Evolutionary conservation across 352 stramenopile genomes (phyloP), one percentile per base, ranked within the genome.

Genomic region (Pythium sp.): DNA sequence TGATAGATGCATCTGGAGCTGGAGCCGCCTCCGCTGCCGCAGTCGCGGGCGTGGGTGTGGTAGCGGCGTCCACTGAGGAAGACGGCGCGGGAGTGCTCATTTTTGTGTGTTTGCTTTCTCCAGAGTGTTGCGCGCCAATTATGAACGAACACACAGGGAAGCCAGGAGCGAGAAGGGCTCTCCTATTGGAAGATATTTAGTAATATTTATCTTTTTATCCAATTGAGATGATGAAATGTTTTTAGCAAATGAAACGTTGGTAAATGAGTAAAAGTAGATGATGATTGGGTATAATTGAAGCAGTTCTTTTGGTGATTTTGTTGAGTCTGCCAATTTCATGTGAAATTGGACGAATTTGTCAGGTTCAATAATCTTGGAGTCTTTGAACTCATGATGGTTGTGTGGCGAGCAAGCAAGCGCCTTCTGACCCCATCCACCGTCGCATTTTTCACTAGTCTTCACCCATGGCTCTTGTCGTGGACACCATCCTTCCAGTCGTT

Each of bases 21-120:
- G 26, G 59, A 30, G 54, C 28, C 54, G 54, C 54, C 41, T 49
- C 26, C 8, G 28, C 28, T 43, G 26, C 24, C 12, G 26, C 18
- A 7, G 28, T 20, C 12, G 26, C 53, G 53, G 53, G 20, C 2
- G 53, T 18, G 14, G 24, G 24, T 1, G 24, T 26, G 24, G 28
- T 30, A 14, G 53, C 6, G 32, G 22, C 1, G 57, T n/a, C 57
- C 20, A 49, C n/a, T 9, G 34, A 12, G 22, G 58, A n/a, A 14
- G 58, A 24, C 24, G 58, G 38, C 6, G 58, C 34, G 6, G 59
- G 36, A 57, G 59, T 32, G 59, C 59, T 65, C 59, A 65, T 65
- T 57, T 11, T 24, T 36, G 8, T 60, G 15, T 38, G 51, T 22
- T 20, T 58, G 53, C 30, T 58, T 20, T 38, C 26, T 24, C 38